Percentiles rank a stretch among this genome's conserved stretches.
Evolutionary conservation across 495 filamentous ascomycete genomes (phyloP).

Genomic region (Daldinia bambusicola): DNA sequence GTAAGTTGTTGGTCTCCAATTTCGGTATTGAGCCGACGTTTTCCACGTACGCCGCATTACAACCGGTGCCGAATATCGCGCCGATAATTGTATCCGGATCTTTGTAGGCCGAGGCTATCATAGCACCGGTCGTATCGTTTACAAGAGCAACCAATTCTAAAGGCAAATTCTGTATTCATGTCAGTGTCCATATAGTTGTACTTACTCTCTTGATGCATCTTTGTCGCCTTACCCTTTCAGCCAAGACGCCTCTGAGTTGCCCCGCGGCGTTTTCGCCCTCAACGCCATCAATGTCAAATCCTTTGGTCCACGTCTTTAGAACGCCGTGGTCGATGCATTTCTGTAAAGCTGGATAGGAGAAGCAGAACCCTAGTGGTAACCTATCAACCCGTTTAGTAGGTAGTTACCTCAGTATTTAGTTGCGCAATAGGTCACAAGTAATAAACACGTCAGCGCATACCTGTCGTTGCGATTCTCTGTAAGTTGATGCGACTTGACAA

Average conservation of each 20-base stretch:
- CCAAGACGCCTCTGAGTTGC: constrained; percentile 75
- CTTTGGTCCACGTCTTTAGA: constrained; percentile 89
- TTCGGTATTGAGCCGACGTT: constrained; percentile 79
- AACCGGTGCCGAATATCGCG: constrained; percentile 88
- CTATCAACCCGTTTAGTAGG: constrained; percentile 52
- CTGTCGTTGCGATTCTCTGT: constrained; percentile 53
- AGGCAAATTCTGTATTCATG: constrained; percentile 67
- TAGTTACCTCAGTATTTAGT: constrained; percentile 28
- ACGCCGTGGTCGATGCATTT: constrained; percentile 86
- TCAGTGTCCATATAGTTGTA: constrained; percentile 14
- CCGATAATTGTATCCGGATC: constrained; percentile 80
- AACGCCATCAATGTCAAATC: constrained; percentile 86
- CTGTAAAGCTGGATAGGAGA: constrained; percentile 87
- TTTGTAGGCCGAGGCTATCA: constrained; percentile 86
- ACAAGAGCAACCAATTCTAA: constrained; percentile 84
- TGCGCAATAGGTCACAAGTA: not conserved
- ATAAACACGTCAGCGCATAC: constrained; percentile 54
- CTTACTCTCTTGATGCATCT: not conserved
- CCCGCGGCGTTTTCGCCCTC: constrained; percentile 85
- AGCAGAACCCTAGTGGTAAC: constrained; percentile 83
- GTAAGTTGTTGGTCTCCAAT: constrained; percentile 80
- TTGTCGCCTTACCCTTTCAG: constrained; percentile 66
- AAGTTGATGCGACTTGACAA: constrained; percentile 72
- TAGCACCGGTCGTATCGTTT: constrained; percentile 86
- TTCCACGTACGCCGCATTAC: constrained; percentile 92